phyloP scores from a whole-genome alignment of 2,329 filamentous ascomycete genomes.

The Xylaria polymorpha region DNA sequence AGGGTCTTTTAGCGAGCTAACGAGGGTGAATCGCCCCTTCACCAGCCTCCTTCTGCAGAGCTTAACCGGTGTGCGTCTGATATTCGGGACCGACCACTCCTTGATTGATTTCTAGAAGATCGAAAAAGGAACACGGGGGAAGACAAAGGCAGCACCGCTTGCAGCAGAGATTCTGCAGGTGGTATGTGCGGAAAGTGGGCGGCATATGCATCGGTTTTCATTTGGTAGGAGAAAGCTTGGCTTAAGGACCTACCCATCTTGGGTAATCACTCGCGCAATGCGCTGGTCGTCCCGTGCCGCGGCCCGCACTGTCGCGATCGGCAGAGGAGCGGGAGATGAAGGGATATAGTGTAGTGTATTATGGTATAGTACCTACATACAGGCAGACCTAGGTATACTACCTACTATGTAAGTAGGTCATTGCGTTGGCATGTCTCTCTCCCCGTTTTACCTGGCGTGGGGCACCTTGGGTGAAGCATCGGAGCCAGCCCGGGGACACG shows the following conservation, averaged over 20 bases:
- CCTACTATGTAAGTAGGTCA: too few relatives aligned
- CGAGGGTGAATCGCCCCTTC: conserved; percentile 3
- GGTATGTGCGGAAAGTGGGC: conserved; percentile 30
- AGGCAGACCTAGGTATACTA: neutral
- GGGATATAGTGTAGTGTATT: too few relatives aligned
- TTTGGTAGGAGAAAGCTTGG: conserved; percentile 29
- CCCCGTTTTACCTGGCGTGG: conserved; percentile 7
- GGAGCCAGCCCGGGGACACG: conserved; percentile 5
- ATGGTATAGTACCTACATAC: neutral
- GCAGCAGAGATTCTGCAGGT: conserved; percentile 29
- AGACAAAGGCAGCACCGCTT: conserved; percentile 26
- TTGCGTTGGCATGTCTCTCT: conserved; percentile 4
- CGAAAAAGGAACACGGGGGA: conserved; percentile 7
- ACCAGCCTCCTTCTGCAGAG: conserved; percentile 14
- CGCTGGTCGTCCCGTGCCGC: conserved; percentile 7
- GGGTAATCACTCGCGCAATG: conserved; percentile 10
- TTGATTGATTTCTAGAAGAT: conserved; percentile 22
- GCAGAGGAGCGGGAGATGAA: conserved; percentile 1
- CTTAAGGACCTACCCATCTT: conserved; percentile 19
- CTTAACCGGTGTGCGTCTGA: conserved; percentile 11
- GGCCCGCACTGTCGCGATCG: conserved; percentile 18
- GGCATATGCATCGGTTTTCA: conserved; percentile 33
- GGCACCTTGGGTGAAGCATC: neutral
- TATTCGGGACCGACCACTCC: conserved; percentile 34
- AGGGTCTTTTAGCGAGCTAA: conserved; percentile 26